These are phyloP conservation scores for Lodderomyces margitis DNA, from an alignment of 1,139 yeast species.

Conservation along the genomic window DNA sequence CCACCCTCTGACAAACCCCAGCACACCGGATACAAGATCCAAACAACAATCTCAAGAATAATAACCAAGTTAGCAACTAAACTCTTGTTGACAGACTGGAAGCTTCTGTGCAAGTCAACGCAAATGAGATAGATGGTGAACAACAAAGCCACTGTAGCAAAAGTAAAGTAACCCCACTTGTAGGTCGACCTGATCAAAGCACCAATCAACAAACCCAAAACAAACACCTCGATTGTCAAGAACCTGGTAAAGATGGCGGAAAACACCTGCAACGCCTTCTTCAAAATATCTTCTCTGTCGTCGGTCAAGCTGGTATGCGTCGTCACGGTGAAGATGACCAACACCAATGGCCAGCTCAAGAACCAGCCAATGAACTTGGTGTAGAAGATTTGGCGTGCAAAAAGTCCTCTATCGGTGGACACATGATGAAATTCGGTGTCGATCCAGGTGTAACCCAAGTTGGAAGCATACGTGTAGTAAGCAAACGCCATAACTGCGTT, in stretches of 20 bases:
- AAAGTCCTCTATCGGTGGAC: constrained; percentile 33
- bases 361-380: constrained; percentile 69
- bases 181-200: constrained; percentile 53
- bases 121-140: constrained; percentile 34
- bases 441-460: constrained; percentile 61
- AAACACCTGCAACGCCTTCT: constrained; percentile 24
- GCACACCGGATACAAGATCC: constrained; percentile 52
- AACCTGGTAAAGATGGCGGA: constrained; percentile 32
- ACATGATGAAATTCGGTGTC: constrained; percentile 54
- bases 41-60: constrained; percentile 31
- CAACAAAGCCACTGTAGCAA: constrained; percentile 36
- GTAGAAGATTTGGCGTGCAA: constrained; percentile 62
- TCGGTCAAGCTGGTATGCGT: constrained; percentile 31
- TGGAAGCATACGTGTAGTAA: constrained; percentile 65
- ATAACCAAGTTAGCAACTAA: constrained; percentile 28
- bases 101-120: constrained; percentile 12
- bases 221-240: constrained; percentile 48
- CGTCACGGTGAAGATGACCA: constrained; percentile 47
- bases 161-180: constrained; percentile 65
- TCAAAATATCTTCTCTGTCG: constrained; percentile 19
- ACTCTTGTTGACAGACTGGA: constrained; percentile 16
- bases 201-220: constrained; percentile 55
- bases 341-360: constrained; percentile 55
- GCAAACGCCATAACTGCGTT: constrained; percentile 47
- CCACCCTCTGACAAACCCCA: constrained; percentile 74